Percentiles rank a stretch among this genome's conserved stretches.
phyloP scores from a whole-genome alignment of 2,329 filamentous ascomycete genomes.

The Bipolaris bicolor region DNA sequence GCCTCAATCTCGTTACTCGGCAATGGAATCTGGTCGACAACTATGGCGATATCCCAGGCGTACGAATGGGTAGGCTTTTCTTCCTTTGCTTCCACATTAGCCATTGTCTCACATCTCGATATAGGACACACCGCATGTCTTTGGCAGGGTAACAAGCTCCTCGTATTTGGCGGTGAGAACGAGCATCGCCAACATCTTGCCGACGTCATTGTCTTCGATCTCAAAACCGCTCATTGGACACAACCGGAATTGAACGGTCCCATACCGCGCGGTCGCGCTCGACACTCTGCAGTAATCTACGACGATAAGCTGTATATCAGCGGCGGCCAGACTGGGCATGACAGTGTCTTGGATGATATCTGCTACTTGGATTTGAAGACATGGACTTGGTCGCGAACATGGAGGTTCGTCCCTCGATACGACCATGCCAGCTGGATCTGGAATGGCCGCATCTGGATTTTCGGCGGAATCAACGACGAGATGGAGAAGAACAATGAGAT shows the following conservation, averaged over 20 bases:
- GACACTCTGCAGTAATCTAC: conserved; percentile 91
- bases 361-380: conserved; percentile 97
- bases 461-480: conserved; percentile 90
- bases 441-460: conserved; percentile 92
- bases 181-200: conserved; percentile 95
- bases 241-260: conserved; percentile 86
- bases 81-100: background rate
- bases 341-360: conserved; percentile 93
- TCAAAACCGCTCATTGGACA: conserved; percentile 93
- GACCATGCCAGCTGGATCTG: conserved; percentile 96
- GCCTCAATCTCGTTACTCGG: conserved; percentile 82
- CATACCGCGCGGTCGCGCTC: conserved; percentile 85
- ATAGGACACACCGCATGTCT: conserved; percentile 91
- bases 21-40: conserved; percentile 98
- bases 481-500: conserved; percentile 97
- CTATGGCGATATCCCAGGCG: conserved; percentile 96
- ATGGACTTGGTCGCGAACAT: conserved; percentile 94
- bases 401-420: conserved; percentile 93
- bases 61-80: conserved; percentile 79
- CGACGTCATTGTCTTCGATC: conserved; percentile 93
- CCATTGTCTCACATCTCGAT: conserved; percentile 18
- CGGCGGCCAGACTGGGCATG: conserved; percentile 92
- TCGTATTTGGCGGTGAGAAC: conserved; percentile 97
- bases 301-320: conserved; percentile 97
- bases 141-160: conserved; percentile 91